Percentiles rank a stretch among this genome's conserved stretches.
These are phyloP conservation scores for Erysimum pusillum DNA, from an alignment of 441 rosid species.

Conservation along the genomic window DNA sequence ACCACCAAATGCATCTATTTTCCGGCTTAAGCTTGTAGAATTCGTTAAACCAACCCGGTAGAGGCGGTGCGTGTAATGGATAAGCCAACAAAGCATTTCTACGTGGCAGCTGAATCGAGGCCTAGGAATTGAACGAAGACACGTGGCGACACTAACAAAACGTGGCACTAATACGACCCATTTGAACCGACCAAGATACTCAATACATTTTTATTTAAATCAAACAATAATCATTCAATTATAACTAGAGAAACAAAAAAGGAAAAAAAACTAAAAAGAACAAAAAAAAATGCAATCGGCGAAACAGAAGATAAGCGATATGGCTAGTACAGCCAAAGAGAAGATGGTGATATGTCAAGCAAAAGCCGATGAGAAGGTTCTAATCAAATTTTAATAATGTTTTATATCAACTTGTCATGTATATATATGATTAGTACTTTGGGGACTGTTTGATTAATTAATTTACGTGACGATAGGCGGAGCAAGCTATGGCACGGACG, in stretches of 20 bases:
- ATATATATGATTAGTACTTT: not conserved
- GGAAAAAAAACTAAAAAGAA: not conserved
- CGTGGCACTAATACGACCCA: not conserved
- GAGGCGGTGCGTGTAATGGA: not conserved
- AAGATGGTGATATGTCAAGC: conserved; percentile 61
- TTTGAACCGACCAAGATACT: conserved; percentile 14
- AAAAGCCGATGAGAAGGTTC: conserved; percentile 64
- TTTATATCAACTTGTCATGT: too few relatives aligned
- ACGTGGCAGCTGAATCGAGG: conserved; percentile 19
- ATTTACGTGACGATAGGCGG: conserved; percentile 49
- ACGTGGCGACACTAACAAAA: not conserved
- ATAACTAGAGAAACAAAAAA: not conserved
- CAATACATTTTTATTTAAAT: conserved; percentile 7
- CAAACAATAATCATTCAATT: not conserved
- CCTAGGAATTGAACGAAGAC: not conserved
- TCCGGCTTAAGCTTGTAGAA: not conserved
- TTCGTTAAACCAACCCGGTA: not conserved
- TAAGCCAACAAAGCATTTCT: conserved; percentile 5
- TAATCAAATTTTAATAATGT: not conserved
- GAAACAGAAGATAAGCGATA: conserved; percentile 68
- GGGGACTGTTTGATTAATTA: not conserved
- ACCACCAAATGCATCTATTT: not conserved
- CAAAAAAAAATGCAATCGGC: conserved; percentile 57
- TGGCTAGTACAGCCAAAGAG: conserved; percentile 73
- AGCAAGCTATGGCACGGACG: conserved; percentile 58